These are phyloP conservation scores for Aspergillus fructus DNA, from an alignment of 2,329 filamentous ascomycete genomes.

Conservation along the genomic window DNA sequence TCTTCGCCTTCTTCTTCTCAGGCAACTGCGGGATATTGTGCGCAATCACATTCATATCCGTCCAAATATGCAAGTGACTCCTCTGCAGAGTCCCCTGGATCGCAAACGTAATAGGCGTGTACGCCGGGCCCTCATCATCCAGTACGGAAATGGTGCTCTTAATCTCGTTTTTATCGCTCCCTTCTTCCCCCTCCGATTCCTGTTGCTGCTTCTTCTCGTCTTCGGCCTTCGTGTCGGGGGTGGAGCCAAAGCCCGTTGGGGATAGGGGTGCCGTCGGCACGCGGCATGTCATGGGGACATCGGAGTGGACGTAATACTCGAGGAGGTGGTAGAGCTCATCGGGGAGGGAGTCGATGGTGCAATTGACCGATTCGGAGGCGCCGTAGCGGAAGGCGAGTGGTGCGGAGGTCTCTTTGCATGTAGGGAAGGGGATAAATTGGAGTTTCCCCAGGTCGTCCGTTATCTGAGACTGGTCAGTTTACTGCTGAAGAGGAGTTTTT, in stretches of 20 bases:
- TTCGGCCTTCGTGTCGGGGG: conserved; percentile 13
- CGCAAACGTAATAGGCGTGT: conserved; percentile 81
- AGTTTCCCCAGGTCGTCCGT: conserved; percentile 77
- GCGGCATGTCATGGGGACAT: conserved; percentile 88
- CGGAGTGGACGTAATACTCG: conserved; percentile 94
- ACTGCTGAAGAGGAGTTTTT: too few relatives aligned
- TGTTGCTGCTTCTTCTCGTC: conserved; percentile 14
- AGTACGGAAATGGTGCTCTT: conserved; percentile 41
- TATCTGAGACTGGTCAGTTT: conserved; percentile 47
- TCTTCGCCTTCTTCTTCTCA: conserved; percentile 46
- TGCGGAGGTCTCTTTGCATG: conserved; percentile 81
- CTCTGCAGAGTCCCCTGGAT: conserved; percentile 84
- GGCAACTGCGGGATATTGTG: conserved; percentile 50
- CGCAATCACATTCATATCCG: conserved; percentile 83
- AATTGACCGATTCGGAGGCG: conserved; percentile 60
- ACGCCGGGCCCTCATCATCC: conserved; percentile 32
- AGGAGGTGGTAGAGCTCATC: conserved; percentile 56
- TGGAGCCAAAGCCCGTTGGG: conserved; percentile 25
- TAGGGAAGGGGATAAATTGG: conserved; percentile 87
- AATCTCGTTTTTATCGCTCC: conserved; percentile 35
- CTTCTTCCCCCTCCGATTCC: conserved; percentile 1
- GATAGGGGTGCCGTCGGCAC: conserved; percentile 72
- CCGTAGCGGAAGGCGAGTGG: conserved; percentile 87
- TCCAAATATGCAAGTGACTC: conserved; percentile 86
- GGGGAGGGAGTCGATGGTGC: conserved; percentile 52